Conservation (phyloP, 2,329 filamentous ascomycete genomes). For the Fusarium hostae region DNA sequence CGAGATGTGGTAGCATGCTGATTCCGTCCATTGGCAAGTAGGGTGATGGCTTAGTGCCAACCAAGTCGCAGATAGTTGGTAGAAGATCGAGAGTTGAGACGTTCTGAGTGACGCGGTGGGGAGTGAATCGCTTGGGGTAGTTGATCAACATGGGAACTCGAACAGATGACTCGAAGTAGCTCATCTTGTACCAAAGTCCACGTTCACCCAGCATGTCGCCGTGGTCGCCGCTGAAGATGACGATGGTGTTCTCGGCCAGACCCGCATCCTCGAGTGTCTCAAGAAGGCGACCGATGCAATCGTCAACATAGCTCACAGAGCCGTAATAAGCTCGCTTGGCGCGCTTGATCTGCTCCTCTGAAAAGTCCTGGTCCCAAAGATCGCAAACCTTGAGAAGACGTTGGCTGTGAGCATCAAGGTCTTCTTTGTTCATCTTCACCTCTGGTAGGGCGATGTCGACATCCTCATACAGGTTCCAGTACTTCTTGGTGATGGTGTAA, state of each 20-base stretch:
- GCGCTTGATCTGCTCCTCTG: constrained; percentile 84
- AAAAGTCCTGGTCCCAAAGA: constrained; percentile 84
- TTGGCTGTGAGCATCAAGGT: constrained; percentile 88
- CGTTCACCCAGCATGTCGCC: constrained; percentile 96
- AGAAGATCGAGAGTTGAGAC: constrained; percentile 93
- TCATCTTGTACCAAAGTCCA: constrained; percentile 97
- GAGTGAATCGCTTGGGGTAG: constrained; percentile 78
- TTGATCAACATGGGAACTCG: constrained; percentile 89
- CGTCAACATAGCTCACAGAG: constrained; percentile 92
- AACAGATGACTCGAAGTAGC: constrained; percentile 91
- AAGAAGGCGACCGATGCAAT: constrained; percentile 87
- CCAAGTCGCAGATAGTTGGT: constrained; percentile 86
- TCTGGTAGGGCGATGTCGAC: constrained; percentile 88
- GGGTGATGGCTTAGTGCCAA: constrained; percentile 74
- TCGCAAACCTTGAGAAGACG: constrained; percentile 88
- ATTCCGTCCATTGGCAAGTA: constrained; percentile 87
- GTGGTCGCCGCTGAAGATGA: constrained; percentile 93
- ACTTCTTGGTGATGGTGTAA: constrained; percentile 92
- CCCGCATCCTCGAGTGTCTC: constrained; percentile 81
- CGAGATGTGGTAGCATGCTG: constrained; percentile 82
- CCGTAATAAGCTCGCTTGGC: constrained; percentile 92
- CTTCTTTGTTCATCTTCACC: constrained; percentile 79
- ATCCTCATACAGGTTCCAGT: constrained; percentile 90
- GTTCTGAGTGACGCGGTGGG: constrained; percentile 82
- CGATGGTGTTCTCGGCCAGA: constrained; percentile 85